Conservation (phyloP, 1,139 yeast species). For the Hyphopichia wangnamkhiaoensis region DNA sequence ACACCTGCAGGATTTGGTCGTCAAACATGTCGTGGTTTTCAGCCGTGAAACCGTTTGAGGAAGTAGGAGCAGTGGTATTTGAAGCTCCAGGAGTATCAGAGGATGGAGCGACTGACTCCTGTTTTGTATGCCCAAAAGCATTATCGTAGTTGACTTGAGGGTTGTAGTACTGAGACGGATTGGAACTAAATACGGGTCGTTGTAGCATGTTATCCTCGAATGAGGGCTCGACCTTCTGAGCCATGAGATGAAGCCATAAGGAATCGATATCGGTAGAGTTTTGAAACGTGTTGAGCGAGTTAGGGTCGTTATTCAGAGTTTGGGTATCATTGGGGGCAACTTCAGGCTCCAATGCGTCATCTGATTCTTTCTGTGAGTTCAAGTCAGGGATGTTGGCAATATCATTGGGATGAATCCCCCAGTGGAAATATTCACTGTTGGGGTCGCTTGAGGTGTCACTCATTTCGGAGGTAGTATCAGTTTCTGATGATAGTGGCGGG, state of each 20-base stretch:
- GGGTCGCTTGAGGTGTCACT: neutral
- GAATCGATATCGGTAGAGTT: slow-evolving; percentile 2
- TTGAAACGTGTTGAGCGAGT: neutral
- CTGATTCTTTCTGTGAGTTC: neutral
- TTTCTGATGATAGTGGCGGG: no score
- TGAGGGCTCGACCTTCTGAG: slow-evolving; percentile 1
- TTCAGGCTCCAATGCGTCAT: neutral
- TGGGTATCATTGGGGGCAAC: neutral
- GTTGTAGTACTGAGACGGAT: no score
- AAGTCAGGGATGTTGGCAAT: slow-evolving; percentile 4
- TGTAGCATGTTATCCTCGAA: no score
- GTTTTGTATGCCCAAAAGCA: no score
- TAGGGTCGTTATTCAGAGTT: neutral
- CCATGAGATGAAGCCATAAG: slow-evolving; percentile 3
- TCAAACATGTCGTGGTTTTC: neutral
- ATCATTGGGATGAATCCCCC: slow-evolving; percentile 1
- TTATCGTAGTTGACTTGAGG: neutral
- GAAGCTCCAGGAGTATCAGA: no score
- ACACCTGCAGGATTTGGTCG: neutral
- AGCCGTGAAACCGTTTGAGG: neutral
- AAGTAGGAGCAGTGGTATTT: neutral
- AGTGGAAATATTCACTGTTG: neutral
- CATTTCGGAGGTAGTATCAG: neutral
- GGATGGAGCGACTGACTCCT: neutral
- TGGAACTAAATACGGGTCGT: no score